Conservation (phyloP, 2,329 filamentous ascomycete genomes). For the Colletotrichum gigasporum region DNA sequence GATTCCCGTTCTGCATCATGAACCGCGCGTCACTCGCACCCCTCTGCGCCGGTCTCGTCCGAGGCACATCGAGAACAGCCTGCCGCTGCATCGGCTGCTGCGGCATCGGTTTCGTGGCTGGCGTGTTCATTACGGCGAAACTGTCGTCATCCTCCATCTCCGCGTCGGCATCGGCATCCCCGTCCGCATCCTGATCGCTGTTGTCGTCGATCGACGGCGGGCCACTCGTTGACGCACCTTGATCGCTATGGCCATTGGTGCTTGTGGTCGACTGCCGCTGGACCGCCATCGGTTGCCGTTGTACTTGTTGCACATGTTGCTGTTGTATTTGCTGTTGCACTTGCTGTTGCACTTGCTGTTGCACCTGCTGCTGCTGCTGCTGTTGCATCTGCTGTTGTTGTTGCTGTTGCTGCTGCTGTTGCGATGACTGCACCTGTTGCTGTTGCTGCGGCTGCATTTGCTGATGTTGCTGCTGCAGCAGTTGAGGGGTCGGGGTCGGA, state of each 20-base stretch:
- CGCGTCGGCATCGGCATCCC: conserved; percentile 48
- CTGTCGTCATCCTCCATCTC: conserved; percentile 69
- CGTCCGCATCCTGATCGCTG: conserved; percentile 53
- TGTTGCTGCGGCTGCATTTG: conserved; percentile 37
- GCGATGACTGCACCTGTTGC: conserved; percentile 43
- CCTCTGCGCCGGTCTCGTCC: conserved; percentile 47
- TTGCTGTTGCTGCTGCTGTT: conserved; percentile 38
- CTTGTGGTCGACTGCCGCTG: conserved; percentile 45
- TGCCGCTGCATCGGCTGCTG: conserved; percentile 50
- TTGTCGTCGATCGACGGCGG: conserved; percentile 56
- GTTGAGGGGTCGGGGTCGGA: conserved; percentile 34
- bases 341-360: conserved; percentile 28
- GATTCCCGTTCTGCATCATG: conserved; percentile 52
- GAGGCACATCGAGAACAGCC: conserved; percentile 53
- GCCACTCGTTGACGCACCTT: conserved; percentile 43
- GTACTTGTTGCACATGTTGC: conserved; percentile 31
- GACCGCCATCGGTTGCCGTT: conserved; percentile 33
- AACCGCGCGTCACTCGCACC: conserved; percentile 47
- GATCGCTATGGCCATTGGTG: conserved; percentile 46
- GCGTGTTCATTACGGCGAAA: conserved; percentile 59
- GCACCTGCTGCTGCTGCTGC: conserved; percentile 36
- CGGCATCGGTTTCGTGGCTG: conserved; percentile 45
- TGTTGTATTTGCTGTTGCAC: conserved; percentile 36
- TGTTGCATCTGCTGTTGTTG: conserved; percentile 33
- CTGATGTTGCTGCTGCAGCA: conserved; percentile 34